phyloP scores from a whole-genome alignment of 495 filamentous ascomycete species.

The Hypoxylon perforatum region DNA sequence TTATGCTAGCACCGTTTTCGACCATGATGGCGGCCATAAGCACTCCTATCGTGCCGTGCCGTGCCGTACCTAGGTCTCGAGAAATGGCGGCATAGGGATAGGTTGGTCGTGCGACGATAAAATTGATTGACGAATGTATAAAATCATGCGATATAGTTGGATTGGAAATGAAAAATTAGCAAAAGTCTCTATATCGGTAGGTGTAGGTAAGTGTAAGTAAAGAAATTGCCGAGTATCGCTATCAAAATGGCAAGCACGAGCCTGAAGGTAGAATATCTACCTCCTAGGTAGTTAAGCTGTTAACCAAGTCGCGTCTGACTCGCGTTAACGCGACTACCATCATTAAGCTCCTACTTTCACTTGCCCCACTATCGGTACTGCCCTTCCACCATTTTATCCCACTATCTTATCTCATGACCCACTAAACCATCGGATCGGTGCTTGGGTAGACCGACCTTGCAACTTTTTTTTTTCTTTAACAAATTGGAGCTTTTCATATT shows the following conservation, averaged over 20 bases:
- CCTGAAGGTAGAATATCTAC: too few relatives aligned
- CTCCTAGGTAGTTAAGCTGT: too few relatives aligned
- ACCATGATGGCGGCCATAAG: constrained; percentile 29
- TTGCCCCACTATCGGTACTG: constrained; percentile 5
- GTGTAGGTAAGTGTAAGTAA: too few relatives aligned
- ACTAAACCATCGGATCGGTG: constrained; percentile 25
- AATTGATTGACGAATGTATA: too few relatives aligned
- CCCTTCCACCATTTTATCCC: neutral
- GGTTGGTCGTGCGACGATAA: constrained; percentile 3
- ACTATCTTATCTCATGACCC: neutral
- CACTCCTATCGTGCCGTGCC: neutral
- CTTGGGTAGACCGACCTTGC: constrained; percentile 25
- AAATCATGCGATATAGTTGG: too few relatives aligned
- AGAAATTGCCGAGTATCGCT: too few relatives aligned
- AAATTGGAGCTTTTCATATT: constrained; percentile 3
- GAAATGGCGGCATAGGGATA: neutral
- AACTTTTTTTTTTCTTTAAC: constrained; percentile 45
- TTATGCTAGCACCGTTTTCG: constrained; percentile 14
- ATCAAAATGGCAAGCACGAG: too few relatives aligned
- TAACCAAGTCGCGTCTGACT: constrained; percentile 31
- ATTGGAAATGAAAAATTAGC: too few relatives aligned
- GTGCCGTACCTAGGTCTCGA: neutral
- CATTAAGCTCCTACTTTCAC: constrained; percentile 1
- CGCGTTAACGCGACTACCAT: constrained; percentile 37
- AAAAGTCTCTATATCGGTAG: too few relatives aligned